Evolutionary conservation across 2,329 filamentous ascomycete genomes (phyloP), one percentile per base, ranked within the genome.

Genomic region (Boeremia exigua): DNA sequence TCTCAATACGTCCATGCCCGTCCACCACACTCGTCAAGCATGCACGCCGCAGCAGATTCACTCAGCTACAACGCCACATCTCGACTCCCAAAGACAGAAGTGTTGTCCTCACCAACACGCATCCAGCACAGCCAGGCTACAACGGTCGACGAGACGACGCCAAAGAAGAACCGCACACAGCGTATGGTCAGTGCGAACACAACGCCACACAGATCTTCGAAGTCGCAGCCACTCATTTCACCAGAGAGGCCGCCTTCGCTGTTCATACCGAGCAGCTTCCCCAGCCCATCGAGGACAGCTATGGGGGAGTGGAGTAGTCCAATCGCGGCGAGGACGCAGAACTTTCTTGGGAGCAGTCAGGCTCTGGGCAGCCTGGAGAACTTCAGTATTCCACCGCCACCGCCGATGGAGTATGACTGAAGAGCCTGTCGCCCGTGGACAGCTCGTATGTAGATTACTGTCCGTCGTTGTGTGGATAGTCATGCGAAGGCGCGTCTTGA

Each of bases 371-470:
- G 65, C 37, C 36, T 72, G 15, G 70, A 73, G 42, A 62, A 72
- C 43, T 73, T 73, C 40, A 75, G 70, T 46, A 73, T 75, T 46
- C 72, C 72, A 10, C 60, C 62, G 46, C 72, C 70, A 29, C 72
- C 70, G 29, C 72, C 72, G 4, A 38, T 49, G 3, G 59, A 61
- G 17, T 48, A 61, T 5, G 40, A 60, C 12, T 56, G 25, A 43
- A 17, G n/a, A 15, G 12, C 5, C 17, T n/a, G 29, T 19, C 10
- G 32, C 4, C 7, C 36, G 11, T 28, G 2, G 19, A 5, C 19
- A 5, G 19, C 19, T 23, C 19, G 19, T 23, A 23, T 23, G 19
- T 23, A 23, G 19, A 23, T 23, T 23, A 23, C 19, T 5, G 19
- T 23, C 19, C 19, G 19, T 23, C 19, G 19, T 23, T 23, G 19